Evolutionary conservation across 352 stramenopile species (phyloP), one percentile per base, ranked within the genome.

Genomic region (Phytophthora foliorum): DNA sequence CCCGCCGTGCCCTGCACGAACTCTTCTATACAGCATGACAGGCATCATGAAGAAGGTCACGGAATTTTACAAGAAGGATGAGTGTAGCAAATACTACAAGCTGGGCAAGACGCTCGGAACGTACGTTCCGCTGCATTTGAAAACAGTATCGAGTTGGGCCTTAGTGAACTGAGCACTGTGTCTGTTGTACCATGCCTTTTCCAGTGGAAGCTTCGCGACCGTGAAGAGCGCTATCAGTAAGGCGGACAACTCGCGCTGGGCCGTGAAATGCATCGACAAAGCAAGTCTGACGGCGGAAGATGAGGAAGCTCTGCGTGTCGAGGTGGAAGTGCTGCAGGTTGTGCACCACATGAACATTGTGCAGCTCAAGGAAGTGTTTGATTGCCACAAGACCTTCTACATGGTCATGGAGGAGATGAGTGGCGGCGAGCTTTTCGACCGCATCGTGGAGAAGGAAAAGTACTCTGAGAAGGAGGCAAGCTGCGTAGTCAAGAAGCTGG

Each of bases 391-490:
- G 60, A 95, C 87, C 22, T 95, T 97, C 46, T 96, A 97, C 80
- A 95, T 98, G 84, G 89, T 98, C 63, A 97, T 97, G 84, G 92
- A 98, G 63, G 81, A 97, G 56, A 93, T 96, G 80, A 94, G 80
- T 41, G 94, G 93, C 27, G 92, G 91, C 7, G 94, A 98, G 63
- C 82, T 98, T 29, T 98, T 98, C 65, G 93, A 98, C 63, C 82
- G 93, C 55, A 97, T 98, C 59, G 93, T 98, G 31, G 75, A 96
- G 64, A 96, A 97, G 61, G 86, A 97, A 32, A 95, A 97, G 55
- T 98, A 98, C 77, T 92, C 84, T 1, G 93, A 98, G 63, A 84
- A 93, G 29, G 91, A 98, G 61, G 93, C 93, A 5, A 88, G 84
- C 44, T 57, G 61, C 14, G 87, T 93, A 8, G 92, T 98, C 55